Conservation (phyloP, 2,329 filamentous ascomycete species). For the Fusarium sp. region DNA sequence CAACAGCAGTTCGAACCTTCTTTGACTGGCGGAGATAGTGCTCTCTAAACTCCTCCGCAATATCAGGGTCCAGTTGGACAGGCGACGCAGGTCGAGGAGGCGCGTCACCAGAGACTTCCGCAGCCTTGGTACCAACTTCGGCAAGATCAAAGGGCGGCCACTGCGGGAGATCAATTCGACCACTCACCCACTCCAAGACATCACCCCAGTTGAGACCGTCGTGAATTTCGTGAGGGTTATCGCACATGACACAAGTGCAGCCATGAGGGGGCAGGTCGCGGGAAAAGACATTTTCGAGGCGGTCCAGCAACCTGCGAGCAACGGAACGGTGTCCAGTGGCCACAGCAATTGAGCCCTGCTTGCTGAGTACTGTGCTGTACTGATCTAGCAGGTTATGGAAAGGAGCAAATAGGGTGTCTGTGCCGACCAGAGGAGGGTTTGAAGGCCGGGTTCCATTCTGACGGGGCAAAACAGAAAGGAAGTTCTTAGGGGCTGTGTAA, state of each 20-base stretch:
- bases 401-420: conserved; percentile 82
- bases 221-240: conserved; percentile 69
- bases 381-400: conserved; percentile 87
- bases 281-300: conserved; percentile 93
- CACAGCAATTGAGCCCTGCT: conserved; percentile 90
- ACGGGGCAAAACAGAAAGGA: conserved; percentile 74
- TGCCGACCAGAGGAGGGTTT: conserved; percentile 74
- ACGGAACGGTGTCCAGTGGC: conserved; percentile 96
- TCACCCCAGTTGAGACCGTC: conserved; percentile 93
- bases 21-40: conserved; percentile 93
- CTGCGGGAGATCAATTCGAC: conserved; percentile 83
- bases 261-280: conserved; percentile 88
- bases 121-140: conserved; percentile 70
- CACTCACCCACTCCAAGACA: conserved; percentile 91
- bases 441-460: conserved; percentile 69
- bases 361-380: conserved; percentile 83
- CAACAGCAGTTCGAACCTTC: conserved; percentile 91
- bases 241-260: conserved; percentile 90
- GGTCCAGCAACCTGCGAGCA: conserved; percentile 88
- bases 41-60: conserved; percentile 91
- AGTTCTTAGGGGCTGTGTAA: conserved; percentile 77
- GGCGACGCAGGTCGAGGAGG: conserved; percentile 70
- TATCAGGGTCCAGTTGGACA: conserved; percentile 88
- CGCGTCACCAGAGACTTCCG: conserved; percentile 70
- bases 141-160: conserved; percentile 91